Evolutionary conservation across 768 basidiomycete genomes (phyloP), one percentile per base, ranked within the genome.

Genomic region (Rhodotorula sphaerocarpa): DNA sequence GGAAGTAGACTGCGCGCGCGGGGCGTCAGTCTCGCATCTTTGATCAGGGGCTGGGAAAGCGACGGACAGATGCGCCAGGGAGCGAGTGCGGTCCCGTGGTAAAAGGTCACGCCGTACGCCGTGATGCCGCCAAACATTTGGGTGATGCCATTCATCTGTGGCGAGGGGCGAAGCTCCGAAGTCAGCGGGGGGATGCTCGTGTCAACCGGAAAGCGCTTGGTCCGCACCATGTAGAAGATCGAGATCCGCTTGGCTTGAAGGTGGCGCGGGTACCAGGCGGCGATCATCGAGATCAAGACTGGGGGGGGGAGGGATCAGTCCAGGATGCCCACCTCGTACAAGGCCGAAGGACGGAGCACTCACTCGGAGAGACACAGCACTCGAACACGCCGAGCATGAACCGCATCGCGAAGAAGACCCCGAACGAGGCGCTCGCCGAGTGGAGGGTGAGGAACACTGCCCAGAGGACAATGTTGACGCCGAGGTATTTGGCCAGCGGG

Each of bases 231-330:
- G 73, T 84, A 85, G 74, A 85, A 85, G 79, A 80, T 83, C 10
- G 82, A 80, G 27, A 85, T 81, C 16, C 83, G 78, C 23, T 76
- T 78, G 0, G 80, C 80, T 76, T 85, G 83, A 67, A 84, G 83
- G 54, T 83, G 77, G 74, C 84, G 84, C 76, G 82, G 83, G 74
- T 84, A 84, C 70, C 84, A 85, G 82, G 84, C 84, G 15, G 81
- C 80, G 39, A 84, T 79, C 43, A 85, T 79, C 59, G 84, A 74
- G 72, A 85, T 82, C 39, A 85, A 74, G 67, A 79, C 42, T 36
- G 39, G 2, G 36, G 36, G 16, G 16, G 36, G 36, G 10, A 10
- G n/a, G n/a, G n/a, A n/a, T n/a, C n/a, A n/a, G n/a, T n/a, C n/a
- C n/a, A n/a, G n/a, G n/a, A n/a, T n/a, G n/a, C n/a, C n/a, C n/a